Conservation (phyloP, 306 rosid species). For the Cucumis sativus region Cucumber_9930_V3 NC_026655.2:2782501-2783000, state of each 20-base stretch:
- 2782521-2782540: background rate
- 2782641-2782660: constrained; percentile 77
- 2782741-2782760: constrained; percentile 67
- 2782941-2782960: constrained; percentile 32
- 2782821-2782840: background rate
- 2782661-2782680: constrained; percentile 72
- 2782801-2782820: background rate
- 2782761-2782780: constrained; percentile 14
- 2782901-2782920: constrained; percentile 63
- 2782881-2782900: constrained; percentile 97
- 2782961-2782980: constrained; percentile 10
- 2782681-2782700: constrained; percentile 59
- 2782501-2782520: background rate
- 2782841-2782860: background rate
- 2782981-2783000: background rate
- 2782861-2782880: constrained; percentile 63
- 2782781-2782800: background rate
- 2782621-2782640: constrained; percentile 80
- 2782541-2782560: background rate
- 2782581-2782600: constrained; percentile 88
- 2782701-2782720: constrained; percentile 94
- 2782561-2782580: background rate
- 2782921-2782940: constrained; percentile 43
- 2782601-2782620: constrained; percentile 85
- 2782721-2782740: constrained; percentile 94